Percentiles rank a stretch among this genome's conserved stretches.
These are phyloP conservation scores for Agaricus bisporus DNA, from an alignment of 768 basidiomycete species.

Conservation along the genomic window DNA sequence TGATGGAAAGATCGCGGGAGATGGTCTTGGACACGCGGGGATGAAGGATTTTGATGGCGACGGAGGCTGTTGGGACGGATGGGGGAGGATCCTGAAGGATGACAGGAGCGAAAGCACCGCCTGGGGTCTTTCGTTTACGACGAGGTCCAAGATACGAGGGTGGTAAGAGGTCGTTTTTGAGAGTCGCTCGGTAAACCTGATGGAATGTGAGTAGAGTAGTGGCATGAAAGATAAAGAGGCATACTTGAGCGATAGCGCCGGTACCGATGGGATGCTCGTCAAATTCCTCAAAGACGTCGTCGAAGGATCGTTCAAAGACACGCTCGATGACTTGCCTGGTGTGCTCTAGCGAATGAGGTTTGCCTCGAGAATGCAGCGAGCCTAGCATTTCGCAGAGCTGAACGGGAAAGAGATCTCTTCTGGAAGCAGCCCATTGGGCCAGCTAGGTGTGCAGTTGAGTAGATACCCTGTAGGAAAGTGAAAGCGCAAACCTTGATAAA, in stretches of 20 bases:
- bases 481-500: constrained; percentile 76
- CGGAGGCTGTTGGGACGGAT: constrained; percentile 74
- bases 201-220: neutral
- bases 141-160: constrained; percentile 79
- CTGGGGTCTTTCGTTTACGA: constrained; percentile 43
- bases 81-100: constrained; percentile 63
- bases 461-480: constrained; percentile 1
- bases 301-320: constrained; percentile 79
- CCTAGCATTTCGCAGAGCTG: constrained; percentile 81
- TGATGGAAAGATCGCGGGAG: constrained; percentile 86
- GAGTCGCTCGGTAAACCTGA: constrained; percentile 84
- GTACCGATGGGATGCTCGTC: constrained; percentile 87
- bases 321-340: constrained; percentile 77
- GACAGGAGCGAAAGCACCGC: constrained; percentile 40
- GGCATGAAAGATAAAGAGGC: constrained; percentile 9
- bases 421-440: constrained; percentile 97
- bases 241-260: constrained; percentile 93
- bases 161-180: constrained; percentile 80
- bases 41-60: constrained; percentile 95
- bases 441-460: constrained; percentile 44
- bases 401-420: constrained; percentile 89
- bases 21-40: constrained; percentile 81
- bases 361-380: constrained; percentile 82
- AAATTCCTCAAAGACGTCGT: constrained; percentile 89
- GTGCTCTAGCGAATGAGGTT: constrained; percentile 72